Base-by-base conservation (phyloP, 139 green algal genomes). In the Coelastrella sp. region DNA sequence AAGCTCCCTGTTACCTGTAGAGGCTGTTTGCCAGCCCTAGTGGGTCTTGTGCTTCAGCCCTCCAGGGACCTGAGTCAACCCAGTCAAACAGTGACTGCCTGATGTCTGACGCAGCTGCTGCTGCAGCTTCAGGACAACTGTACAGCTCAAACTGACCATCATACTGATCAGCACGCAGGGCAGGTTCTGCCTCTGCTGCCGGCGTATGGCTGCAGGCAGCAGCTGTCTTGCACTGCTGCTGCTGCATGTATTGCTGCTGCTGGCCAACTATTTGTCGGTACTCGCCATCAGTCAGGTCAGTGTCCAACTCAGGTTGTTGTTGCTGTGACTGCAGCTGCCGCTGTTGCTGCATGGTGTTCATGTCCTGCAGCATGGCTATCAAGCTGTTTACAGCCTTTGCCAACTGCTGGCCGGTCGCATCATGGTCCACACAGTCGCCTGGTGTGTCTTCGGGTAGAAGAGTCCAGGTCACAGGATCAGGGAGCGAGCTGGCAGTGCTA, bases 111-210 rank as follows among this genome's bases (percentile, higher is more conserved):
- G 16, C 47, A 3, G 83, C 83, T 68, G 66, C 66, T 58, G 83
- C 83, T 22, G 83, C 83, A 66, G 83, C 32, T 5, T 88, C 83
- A 19, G 83, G 83, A 22, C 83, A 88, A 54, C 54, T 71, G 17
- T 80, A 73, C 83, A 88, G 83, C 16, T 88, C 66, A n/a, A 88
- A 66, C 68, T 88, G 83, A n/a, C 20, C 19, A 54, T 88, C 19
- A 11, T 59, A 71, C 4, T n/a, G 83, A 73, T 87, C 82, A 61
- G 54, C 16, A 17, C 47, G 32, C 32, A 73, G 47, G 61, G 81
- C 81, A 61, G 81, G 66, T 73, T 19, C 80, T 85, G 80, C 80
- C 8, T 19, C 54, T 6, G 54, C 78, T 23, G 78, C 47, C 78
- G 16, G n/a, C n/a, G n/a, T n/a, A n/a, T n/a, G n/a, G n/a, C n/a